These are phyloP conservation scores for Xylaria sp. DNA, from an alignment of 2,329 filamentous ascomycete species.

Conservation along the genomic window DNA sequence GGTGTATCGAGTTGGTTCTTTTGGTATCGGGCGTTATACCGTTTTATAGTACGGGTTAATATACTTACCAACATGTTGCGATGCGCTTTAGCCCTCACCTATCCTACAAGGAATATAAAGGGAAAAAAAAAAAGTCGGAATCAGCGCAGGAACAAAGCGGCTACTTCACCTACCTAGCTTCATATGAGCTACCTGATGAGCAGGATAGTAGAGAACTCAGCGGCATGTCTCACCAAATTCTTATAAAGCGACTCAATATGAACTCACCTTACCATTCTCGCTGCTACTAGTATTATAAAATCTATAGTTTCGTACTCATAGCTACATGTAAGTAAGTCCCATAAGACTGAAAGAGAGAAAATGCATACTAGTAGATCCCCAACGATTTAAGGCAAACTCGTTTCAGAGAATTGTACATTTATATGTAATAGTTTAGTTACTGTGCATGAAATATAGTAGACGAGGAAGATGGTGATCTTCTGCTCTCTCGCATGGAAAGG, in stretches of 20 bases:
- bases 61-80: background rate
- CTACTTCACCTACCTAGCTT: background rate
- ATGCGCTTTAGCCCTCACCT: background rate
- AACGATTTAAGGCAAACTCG: background rate
- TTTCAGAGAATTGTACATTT: background rate
- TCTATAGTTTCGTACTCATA: no score
- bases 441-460: slow-evolving; percentile 6
- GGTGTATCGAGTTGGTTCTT: background rate
- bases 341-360: background rate
- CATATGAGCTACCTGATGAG: background rate
- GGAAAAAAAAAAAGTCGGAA: background rate
- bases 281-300: no score
- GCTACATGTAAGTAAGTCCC: no score
- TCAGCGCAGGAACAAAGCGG: slow-evolving; percentile 9
- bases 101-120: background rate
- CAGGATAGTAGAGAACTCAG: no score
- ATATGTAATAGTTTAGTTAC: background rate
- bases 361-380: no score
- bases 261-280: no score
- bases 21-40: background rate
- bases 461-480: slow-evolving; percentile 4
- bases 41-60: no score
- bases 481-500: slow-evolving; percentile 11
- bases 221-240: no score
- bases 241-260: no score